Conservation (phyloP, 257 asterid genomes). For the Nicotiana obtusifolia region DNA sequence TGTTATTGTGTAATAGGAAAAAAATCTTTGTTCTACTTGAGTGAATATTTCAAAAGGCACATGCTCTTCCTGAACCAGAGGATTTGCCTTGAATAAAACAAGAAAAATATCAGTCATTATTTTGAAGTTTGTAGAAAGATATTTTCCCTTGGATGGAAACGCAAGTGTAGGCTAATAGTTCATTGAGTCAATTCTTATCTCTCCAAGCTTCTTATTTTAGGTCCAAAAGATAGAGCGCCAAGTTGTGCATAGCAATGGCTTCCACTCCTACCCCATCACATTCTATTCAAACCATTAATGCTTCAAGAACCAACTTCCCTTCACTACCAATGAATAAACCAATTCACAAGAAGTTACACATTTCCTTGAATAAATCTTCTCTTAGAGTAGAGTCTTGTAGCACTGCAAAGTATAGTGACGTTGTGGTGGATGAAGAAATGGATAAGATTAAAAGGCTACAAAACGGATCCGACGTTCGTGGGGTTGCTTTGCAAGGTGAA, state of each 20-base stretch:
- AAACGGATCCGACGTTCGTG: conserved; percentile 91
- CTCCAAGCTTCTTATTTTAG: neutral
- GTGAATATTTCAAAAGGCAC: neutral
- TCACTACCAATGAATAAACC: conserved; percentile 23
- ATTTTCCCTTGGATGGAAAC: conserved; percentile 22
- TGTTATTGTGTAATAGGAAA: neutral
- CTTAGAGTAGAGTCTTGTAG: conserved; percentile 30
- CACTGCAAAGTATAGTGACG: conserved; percentile 40
- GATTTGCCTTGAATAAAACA: conserved; percentile 22
- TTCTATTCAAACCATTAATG: conserved; percentile 16
- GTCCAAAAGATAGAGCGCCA: conserved; percentile 19
- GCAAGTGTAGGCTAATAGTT: conserved; percentile 33
- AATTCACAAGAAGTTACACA: conserved; percentile 16
- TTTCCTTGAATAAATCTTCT: conserved; percentile 14
- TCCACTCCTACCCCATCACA: conserved; percentile 35
- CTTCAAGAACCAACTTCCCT: conserved; percentile 28
- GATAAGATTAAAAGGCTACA: conserved; percentile 72
- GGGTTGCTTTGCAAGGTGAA: conserved; percentile 83
- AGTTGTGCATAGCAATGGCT: conserved; percentile 31
- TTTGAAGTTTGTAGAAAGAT: conserved; percentile 53
- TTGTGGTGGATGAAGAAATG: conserved; percentile 65
- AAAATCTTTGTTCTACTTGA: neutral
- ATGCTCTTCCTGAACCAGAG: conserved; percentile 6
- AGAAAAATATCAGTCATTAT: conserved; percentile 31
- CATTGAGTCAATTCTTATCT: conserved; percentile 37